Evolutionary conservation across 1,284 basidiomycete genomes (phyloP).

Genomic region (Thecaphora thlaspeos): DNA sequence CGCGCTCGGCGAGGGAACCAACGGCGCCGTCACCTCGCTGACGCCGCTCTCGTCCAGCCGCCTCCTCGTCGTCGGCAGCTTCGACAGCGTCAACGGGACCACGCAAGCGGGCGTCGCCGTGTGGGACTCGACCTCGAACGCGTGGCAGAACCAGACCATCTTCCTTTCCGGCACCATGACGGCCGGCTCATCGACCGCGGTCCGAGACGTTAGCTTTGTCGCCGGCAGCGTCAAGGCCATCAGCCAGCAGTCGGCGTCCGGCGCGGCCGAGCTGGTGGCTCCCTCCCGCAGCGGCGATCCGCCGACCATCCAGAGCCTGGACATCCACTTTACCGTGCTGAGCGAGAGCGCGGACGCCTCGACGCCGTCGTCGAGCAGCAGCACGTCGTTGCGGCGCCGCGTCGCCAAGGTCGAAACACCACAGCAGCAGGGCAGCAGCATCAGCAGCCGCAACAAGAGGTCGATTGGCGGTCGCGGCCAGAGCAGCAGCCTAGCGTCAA

Average conservation of each 20-base stretch:
- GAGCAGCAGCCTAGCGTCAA: conserved; percentile 13
- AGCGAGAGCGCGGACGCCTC: conserved; percentile 62
- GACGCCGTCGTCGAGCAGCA: conserved; percentile 12
- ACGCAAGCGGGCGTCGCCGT: conserved; percentile 69
- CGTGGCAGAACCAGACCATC: conserved; percentile 64
- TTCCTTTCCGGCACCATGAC: conserved; percentile 67
- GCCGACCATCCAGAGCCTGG: conserved; percentile 42
- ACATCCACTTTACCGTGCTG: conserved; percentile 60
- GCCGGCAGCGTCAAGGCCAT: conserved; percentile 60
- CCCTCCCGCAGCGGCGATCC: conserved; percentile 50
- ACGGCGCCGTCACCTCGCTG: conserved; percentile 68
- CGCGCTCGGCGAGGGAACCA: conserved; percentile 71
- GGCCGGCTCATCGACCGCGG: conserved; percentile 66
- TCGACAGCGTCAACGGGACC: conserved; percentile 64
- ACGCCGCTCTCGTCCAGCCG: conserved; percentile 64
- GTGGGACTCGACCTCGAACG: conserved; percentile 68
- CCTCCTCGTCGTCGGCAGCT: conserved; percentile 73
- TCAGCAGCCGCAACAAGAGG: no score
- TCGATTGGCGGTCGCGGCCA: no score
- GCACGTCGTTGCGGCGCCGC: conserved; percentile 9
- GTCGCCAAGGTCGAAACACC: background rate
- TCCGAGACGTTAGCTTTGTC: conserved; percentile 54
- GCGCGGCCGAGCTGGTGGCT: conserved; percentile 58
- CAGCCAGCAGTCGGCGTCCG: conserved; percentile 58
- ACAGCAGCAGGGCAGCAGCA: no score